Base-by-base conservation (phyloP, 257 asterid species). In the Rauvolfia tetraphylla region DNA sequence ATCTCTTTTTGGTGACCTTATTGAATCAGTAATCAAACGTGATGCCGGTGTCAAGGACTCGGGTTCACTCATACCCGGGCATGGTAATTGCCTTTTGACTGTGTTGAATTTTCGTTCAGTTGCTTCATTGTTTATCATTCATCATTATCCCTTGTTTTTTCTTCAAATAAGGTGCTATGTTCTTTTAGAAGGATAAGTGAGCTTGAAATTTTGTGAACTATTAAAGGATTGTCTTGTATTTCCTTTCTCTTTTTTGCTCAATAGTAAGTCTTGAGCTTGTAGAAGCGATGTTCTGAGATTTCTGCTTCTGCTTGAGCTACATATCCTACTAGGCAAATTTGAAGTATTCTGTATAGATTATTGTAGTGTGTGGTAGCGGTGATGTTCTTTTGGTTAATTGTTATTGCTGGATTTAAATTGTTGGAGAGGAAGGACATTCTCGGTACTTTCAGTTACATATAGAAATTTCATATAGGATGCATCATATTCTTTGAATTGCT, bases 1-100 rank as follows among this genome's bases (percentile, higher is more conserved):
- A 75, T 95, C 98, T 74, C 94, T 93, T 75, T 95, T 91, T 71
- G 99, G 98, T 34, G 97, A 95, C 85, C 97, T 95, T 42, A 83
- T 86, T 3, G 99, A 95, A 88, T 93, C 99, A 42, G 90, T 95
- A 92, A 95, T 95, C 88, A 95, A 95, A 86, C 97, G 99, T 78
- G 99, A 95, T 83, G 99, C 99, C 0, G 97, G 98, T 68, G 98
- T 90, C 81, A 95, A 95, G 85, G 99, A 95, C 84, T 95, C 97
- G 41, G 99, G 99, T 59, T 88, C 97, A 0, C 98, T 93, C 79
- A 95, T 95, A 82, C 99, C 98, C 48, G 98, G 98, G 69, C 98
- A 95, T 62, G 99, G 99, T 95, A 90, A 88, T 57, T 23, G 20
- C 59, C 79, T 54, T 13, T 63, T 75, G 15, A 42, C 7, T 76